A percentile compares a stretch with the other conserved stretches of the same genome.
phyloP scores from a whole-genome alignment of 345 rosid genomes.

The Garcia nutans region DNA sequence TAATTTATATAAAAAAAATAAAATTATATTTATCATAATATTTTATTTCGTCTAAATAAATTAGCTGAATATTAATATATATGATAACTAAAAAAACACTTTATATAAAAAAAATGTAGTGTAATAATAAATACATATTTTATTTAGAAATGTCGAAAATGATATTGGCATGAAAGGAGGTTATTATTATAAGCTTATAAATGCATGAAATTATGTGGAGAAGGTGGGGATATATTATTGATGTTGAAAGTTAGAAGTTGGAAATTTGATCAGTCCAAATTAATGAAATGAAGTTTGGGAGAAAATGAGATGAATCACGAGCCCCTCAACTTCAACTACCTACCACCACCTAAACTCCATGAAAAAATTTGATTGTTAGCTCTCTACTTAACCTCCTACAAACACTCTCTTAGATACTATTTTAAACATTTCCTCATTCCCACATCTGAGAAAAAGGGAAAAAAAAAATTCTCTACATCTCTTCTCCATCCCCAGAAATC shows the following conservation, averaged over 20 bases:
- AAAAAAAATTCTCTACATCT: background rate
- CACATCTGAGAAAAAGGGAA: background rate
- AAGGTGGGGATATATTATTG: too few species aligned
- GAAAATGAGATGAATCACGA: constrained; percentile 32
- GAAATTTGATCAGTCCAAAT: background rate
- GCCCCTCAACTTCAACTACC: constrained; percentile 26
- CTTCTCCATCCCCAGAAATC: background rate
- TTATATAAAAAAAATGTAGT: too few species aligned
- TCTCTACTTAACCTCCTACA: background rate
- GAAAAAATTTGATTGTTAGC: constrained; percentile 9
- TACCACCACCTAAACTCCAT: constrained; percentile 20
- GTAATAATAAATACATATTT: too few species aligned
- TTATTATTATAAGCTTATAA: background rate
- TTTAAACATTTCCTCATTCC: too few species aligned
- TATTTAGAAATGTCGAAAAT: background rate
- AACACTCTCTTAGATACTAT: background rate
- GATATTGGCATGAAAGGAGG: too few species aligned
- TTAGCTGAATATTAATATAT: too few species aligned
- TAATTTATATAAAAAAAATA: too few species aligned
- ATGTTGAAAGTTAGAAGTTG: background rate
- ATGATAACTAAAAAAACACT: too few species aligned
- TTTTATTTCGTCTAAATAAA: too few species aligned
- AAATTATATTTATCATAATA: too few species aligned
- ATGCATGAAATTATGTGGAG: too few species aligned
- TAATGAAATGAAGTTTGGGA: too few species aligned